phyloP scores from a whole-genome alignment of 169 alveolate genomes.

The Ichthyophthirius multifiliis region DNA sequence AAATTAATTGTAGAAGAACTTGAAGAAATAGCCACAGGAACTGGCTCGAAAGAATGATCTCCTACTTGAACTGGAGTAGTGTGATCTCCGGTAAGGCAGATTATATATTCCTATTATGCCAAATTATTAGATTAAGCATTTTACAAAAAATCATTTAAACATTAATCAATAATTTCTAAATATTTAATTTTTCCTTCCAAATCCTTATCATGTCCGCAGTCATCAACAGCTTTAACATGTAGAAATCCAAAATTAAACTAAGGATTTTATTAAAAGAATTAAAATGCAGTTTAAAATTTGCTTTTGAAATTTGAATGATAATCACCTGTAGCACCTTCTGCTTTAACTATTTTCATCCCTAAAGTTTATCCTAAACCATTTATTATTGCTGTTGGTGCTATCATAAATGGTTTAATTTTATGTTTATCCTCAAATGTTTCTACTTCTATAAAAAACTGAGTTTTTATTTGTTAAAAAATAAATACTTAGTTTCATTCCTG shows the following conservation, averaged over 20 bases:
- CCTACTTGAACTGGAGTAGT: constrained; percentile 62
- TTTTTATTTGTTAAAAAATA: neutral
- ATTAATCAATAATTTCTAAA: constrained; percentile 54
- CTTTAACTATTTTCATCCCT: constrained; percentile 50
- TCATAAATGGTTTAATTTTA: constrained; percentile 53
- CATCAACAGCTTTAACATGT: constrained; percentile 74
- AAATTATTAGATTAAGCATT: neutral
- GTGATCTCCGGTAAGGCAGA: constrained; percentile 75
- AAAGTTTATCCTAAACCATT: constrained; percentile 63
- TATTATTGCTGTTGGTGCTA: constrained; percentile 81
- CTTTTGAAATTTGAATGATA: constrained; percentile 45
- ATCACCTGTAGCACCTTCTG: constrained; percentile 77
- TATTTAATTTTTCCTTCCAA: constrained; percentile 31
- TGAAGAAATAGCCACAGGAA: constrained; percentile 46
- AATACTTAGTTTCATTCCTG: constrained; percentile 56
- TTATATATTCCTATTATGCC: constrained; percentile 20
- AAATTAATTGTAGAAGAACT: neutral
- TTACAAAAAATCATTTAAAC: constrained; percentile 24
- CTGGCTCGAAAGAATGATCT: constrained; percentile 75
- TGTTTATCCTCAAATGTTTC: constrained; percentile 44
- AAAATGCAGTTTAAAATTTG: constrained; percentile 46
- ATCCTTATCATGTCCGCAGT: constrained; percentile 73
- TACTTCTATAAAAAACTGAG: constrained; percentile 13
- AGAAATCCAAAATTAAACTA: constrained; percentile 64
- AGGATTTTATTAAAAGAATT: neutral